Evolutionary conservation across 352 stramenopile species (phyloP).

Genomic region (Globisporangium irregulare): DNA sequence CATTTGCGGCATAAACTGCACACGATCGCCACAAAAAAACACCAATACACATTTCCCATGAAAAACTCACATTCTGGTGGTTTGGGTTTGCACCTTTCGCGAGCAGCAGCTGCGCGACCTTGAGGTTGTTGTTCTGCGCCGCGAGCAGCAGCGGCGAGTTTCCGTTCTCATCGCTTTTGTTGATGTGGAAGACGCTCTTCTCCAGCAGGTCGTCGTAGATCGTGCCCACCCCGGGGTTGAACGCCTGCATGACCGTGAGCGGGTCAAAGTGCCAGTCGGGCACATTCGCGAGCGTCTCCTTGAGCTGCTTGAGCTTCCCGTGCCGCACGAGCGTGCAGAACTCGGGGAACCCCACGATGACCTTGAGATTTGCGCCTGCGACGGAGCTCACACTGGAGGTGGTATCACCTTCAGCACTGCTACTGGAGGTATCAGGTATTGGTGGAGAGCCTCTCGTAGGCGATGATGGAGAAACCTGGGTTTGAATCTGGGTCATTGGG

Average conservation of each 20-base stretch:
- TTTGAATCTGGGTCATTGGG: background rate
- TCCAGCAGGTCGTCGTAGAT: slow-evolving; percentile 89
- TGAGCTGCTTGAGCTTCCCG: slow-evolving; percentile 86
- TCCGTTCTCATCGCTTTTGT: slow-evolving; percentile 88
- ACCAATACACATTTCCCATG: background rate
- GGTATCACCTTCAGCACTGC: background rate
- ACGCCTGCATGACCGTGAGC: slow-evolving; percentile 63
- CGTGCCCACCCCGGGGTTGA: slow-evolving; percentile 83
- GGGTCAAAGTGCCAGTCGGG: slow-evolving; percentile 87
- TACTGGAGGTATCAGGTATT: background rate
- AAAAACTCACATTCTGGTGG: slow-evolving; percentile 75
- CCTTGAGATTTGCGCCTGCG: slow-evolving; percentile 21
- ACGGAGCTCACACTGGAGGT: slow-evolving; percentile 6
- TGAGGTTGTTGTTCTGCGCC: slow-evolving; percentile 86
- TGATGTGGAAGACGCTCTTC: slow-evolving; percentile 87
- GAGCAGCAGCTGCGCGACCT: slow-evolving; percentile 90
- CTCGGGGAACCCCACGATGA: slow-evolving; percentile 71
- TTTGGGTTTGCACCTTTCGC: slow-evolving; percentile 89
- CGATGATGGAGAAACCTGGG: background rate
- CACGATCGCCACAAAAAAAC: background rate
- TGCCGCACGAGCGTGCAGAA: slow-evolving; percentile 84
- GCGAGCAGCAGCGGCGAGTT: slow-evolving; percentile 89
- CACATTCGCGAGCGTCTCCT: slow-evolving; percentile 81
- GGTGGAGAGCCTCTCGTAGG: background rate
- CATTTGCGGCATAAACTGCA: background rate